A percentile compares a stretch with the other conserved stretches of the same genome.
These are phyloP conservation scores for Diaporthe citrichinensis DNA, from an alignment of 2,329 filamentous ascomycete genomes.

Conservation along the genomic window DNA sequence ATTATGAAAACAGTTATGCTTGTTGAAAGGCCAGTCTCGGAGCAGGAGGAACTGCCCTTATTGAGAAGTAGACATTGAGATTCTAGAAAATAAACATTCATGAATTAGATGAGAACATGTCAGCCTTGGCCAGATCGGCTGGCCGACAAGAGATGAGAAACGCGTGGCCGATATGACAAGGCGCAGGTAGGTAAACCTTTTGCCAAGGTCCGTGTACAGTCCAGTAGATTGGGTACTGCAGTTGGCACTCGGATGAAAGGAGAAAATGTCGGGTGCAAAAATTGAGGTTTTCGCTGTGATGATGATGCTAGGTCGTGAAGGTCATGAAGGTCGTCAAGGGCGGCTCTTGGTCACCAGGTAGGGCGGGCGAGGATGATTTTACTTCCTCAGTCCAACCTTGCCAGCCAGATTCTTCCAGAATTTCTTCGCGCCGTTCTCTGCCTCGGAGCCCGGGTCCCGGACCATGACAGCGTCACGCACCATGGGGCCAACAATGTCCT, in stretches of 20 bases:
- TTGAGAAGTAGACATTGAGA: slow-evolving; percentile 27
- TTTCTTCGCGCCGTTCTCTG: slow-evolving; percentile 57
- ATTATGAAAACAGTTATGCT: not conserved
- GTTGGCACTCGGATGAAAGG: not conserved
- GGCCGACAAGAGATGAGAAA: not conserved
- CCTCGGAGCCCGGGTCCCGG: slow-evolving; percentile 55
- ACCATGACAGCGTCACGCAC: slow-evolving; percentile 71
- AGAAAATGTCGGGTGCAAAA: not conserved
- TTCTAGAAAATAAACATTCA: slow-evolving; percentile 36
- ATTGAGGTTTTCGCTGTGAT: slow-evolving; percentile 19
- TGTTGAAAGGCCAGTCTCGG: slow-evolving; percentile 6
- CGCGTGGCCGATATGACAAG: not conserved
- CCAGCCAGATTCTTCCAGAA: slow-evolving; percentile 65
- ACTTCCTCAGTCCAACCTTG: slow-evolving; percentile 57
- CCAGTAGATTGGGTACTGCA: not conserved
- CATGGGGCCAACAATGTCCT: slow-evolving; percentile 96
- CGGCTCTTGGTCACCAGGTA: not conserved
- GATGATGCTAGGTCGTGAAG: slow-evolving; percentile 38
- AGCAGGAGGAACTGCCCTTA: not conserved
- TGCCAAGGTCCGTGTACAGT: slow-evolving; percentile 3
- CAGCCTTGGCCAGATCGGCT: not conserved
- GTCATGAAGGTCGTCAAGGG: slow-evolving; percentile 37
- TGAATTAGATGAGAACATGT: slow-evolving; percentile 30
- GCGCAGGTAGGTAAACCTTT: not conserved
- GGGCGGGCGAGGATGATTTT: slow-evolving; percentile 35